Evolutionary conservation across 345 rosid genomes (phyloP), one percentile per base, ranked within the genome.

Genomic region (Cardiospermum halicacabum): DNA sequence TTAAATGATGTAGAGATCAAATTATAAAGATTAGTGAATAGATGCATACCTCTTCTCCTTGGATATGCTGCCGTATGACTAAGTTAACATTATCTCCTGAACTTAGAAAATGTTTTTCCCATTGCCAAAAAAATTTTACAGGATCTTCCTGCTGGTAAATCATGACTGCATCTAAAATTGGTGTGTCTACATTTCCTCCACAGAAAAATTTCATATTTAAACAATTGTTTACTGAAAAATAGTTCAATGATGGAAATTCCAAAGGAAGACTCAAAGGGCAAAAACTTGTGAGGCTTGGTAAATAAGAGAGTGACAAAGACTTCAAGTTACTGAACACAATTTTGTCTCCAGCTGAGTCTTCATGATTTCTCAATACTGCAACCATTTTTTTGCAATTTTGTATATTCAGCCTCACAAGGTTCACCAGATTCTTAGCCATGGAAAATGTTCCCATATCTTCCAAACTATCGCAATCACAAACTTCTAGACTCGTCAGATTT

Each of bases 201-300:
- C 12, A 21, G 25, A 19, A 50, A 50, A 11, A 7, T 4, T 19
- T 22, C 55, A 50, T 50, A 0, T 19, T 9, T 6, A 6, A 28
- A 3, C 55, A 50, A 0, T 10, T 0, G 0, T 0, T 0, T 21
- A 50, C 55, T 7, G 0, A 2, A 7, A 50, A 21, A 0, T 50
- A 1, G 10, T 50, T 28, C 12, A 50, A 50, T 8, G 28, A 19
- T 24, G 28, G 28, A 15, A 50, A 22, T 50, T 22, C 6, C 10
- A 50, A 22, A 28, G 55, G 21, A 13, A 7, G 4, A 50, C 24
- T 50, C 55, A 11, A 50, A 22, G 55, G 24, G 27, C 54, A 49
- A 15, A 50, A 50, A 50, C 55, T 50, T 50, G 55, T 50, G 55
- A 50, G 55, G 12, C 55, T 50, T 22, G 4, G 28, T 50, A 50